Base-by-base conservation (phyloP, 768 basidiomycete species). In the Cyclocybe aegerita region DNA sequence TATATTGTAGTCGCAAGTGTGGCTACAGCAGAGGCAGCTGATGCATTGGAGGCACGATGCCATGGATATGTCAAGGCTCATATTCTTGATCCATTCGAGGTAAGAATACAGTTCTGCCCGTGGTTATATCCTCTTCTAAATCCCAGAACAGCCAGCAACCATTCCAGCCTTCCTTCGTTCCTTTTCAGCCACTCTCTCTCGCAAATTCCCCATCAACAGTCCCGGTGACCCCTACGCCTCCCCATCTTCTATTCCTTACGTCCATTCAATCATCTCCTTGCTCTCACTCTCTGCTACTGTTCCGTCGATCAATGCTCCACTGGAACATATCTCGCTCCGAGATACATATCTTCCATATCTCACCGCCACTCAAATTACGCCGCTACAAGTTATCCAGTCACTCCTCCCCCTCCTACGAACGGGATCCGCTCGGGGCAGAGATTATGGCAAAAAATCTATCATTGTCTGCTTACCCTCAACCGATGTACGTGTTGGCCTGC, bases 1-100 rank as follows among this genome's bases (percentile, higher is more conserved):
- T 94, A 87, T 60, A 87, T 93, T 58, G 86, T 95, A 34, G 83
- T 95, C 54, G 75, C 85, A 4, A 93, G 88, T 53, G 92, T 93
- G 12, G 71, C 83, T 0, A 82, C 79, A 4, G 79, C 85, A 0
- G 84, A 85, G 47, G 81, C 81, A n/a, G 83, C 82, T 33, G 73
- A 78, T 11, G 70, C 68, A 11, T 69, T 94, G 39, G 91, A 95
- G 65, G 72, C 70, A 33, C 71, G 73, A 53, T 80, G 82, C 17
- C 75, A 85, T 55, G 93, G 93, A 23, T 93, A 81, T 65, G 80
- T 93, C 49, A 85, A 86, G 44, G 91, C 86, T 0, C 78, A 93
- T 49, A 83, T 94, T 30, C 79, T 94, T 36, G 86, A 94, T 67
- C 86, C 91, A 0, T 74, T 73, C 46, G 85, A 92, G 77, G 92